These are phyloP conservation scores for Irineochytrium annulatum DNA, from an alignment of 192 early-diverging fungal species.

Conservation along the genomic window DNA sequence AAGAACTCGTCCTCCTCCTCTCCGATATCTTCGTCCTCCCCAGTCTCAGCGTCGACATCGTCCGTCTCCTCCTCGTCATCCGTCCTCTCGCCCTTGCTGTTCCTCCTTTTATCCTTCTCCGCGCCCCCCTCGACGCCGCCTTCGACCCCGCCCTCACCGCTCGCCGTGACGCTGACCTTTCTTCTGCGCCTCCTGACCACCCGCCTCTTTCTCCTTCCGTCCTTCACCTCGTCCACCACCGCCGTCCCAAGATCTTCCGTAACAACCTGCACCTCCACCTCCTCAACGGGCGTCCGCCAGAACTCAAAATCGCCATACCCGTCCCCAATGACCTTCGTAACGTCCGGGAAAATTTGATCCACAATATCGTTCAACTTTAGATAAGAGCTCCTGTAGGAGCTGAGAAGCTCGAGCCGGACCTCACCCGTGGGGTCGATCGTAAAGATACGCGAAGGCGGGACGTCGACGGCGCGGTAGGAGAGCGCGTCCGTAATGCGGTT, in stretches of 20 bases:
- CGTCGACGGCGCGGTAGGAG: constrained; percentile 88
- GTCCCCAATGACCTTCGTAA: not conserved
- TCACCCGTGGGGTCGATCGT: constrained; percentile 91
- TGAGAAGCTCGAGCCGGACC: constrained; percentile 83
- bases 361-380: constrained; percentile 87
- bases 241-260: not conserved
- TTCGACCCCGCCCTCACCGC: constrained; percentile 10
- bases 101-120: not conserved
- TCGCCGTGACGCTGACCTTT: constrained; percentile 15
- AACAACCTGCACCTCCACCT: constrained; percentile 11
- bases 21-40: constrained; percentile 20
- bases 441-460: constrained; percentile 91
- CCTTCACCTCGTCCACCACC: not conserved
- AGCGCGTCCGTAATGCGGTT: constrained; percentile 97
- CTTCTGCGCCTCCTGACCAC: constrained; percentile 14
- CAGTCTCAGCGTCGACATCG: constrained; percentile 10
- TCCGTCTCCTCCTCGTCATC: constrained; percentile 24
- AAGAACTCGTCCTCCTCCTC: constrained; percentile 22
- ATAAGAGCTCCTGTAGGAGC: constrained; percentile 67
- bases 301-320: constrained; percentile 33
- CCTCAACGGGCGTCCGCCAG: constrained; percentile 22
- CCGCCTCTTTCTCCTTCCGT: not conserved
- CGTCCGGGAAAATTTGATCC: constrained; percentile 85
- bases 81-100: not conserved
- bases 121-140: constrained; percentile 6